Percentiles rank a stretch among this genome's conserved stretches.
These are phyloP conservation scores for Cystobasidium sp. DNA, from an alignment of 1,284 basidiomycete genomes.

Conservation along the genomic window DNA sequence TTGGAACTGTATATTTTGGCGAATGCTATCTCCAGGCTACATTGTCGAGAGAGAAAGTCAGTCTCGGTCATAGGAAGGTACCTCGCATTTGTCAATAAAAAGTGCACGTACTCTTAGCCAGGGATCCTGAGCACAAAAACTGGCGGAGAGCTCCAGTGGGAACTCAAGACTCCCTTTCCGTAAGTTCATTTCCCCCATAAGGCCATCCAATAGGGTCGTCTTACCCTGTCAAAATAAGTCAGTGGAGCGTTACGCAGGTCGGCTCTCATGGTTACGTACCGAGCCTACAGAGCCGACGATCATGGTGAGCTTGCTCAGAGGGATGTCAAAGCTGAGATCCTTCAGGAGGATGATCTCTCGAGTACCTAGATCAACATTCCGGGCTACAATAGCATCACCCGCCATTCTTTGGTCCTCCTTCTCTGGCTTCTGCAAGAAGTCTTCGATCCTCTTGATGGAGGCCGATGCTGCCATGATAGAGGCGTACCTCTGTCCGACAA, in stretches of 20 bases:
- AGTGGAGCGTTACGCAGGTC: not conserved
- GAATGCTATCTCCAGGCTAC: constrained; percentile 34
- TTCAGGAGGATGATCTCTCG: constrained; percentile 55
- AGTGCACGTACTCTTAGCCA: constrained; percentile 9
- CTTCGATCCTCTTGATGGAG: constrained; percentile 51
- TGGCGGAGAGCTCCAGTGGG: not conserved
- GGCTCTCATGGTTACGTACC: not conserved
- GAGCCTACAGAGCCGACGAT: constrained; percentile 74
- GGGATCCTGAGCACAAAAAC: constrained; percentile 37
- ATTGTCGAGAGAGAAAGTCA: not conserved
- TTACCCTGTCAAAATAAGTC: constrained; percentile 63
- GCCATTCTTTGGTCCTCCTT: constrained; percentile 19
- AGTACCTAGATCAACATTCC: constrained; percentile 12
- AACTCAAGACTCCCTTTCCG: constrained; percentile 8
- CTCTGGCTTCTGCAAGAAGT: constrained; percentile 29
- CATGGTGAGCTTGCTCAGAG: constrained; percentile 68
- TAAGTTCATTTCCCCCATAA: constrained; percentile 34
- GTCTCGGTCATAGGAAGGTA: not conserved
- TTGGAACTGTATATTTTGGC: constrained; percentile 42
- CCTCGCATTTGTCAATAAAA: not conserved
- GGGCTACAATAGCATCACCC: constrained; percentile 1
- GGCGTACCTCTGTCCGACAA: constrained; percentile 52
- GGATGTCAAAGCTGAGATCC: constrained; percentile 71
- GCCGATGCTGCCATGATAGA: constrained; percentile 50
- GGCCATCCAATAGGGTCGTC: constrained; percentile 61